Conservation (phyloP, 306 rosid species). For the Lithocarpus polystachyus region DNA sequence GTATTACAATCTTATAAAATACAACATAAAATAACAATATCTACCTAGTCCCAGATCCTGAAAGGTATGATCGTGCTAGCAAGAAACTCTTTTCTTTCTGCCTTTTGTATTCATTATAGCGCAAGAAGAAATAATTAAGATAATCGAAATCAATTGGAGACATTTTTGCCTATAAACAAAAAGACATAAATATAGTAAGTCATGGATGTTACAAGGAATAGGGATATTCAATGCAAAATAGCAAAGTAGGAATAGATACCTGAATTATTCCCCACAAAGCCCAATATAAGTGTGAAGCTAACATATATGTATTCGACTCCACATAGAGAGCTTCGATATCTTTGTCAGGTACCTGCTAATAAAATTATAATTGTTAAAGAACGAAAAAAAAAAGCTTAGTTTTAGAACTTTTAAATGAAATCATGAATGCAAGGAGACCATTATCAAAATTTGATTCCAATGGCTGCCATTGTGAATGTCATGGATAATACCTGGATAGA, state of each 20-base stretch:
- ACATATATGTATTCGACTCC: conserved; percentile 66
- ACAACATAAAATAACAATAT: conserved; percentile 5
- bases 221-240: conserved; percentile 5
- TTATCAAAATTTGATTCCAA: no score
- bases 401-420: neutral
- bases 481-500: no score
- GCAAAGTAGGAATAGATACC: conserved; percentile 47
- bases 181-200: neutral
- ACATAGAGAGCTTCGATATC: conserved; percentile 71
- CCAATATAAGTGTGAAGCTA: conserved; percentile 85
- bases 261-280: conserved; percentile 95
- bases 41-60: conserved; percentile 26
- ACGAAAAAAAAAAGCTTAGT: neutral
- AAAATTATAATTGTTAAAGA: neutral
- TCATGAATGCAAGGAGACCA: neutral
- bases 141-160: conserved; percentile 83
- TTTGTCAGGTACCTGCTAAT: conserved; percentile 51
- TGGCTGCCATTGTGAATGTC: no score
- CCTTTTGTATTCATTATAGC: conserved; percentile 71
- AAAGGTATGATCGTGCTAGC: conserved; percentile 52
- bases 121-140: conserved; percentile 71
- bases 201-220: neutral
- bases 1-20: conserved; percentile 6
- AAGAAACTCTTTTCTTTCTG: conserved; percentile 47
- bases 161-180: conserved; percentile 57